Base-by-base conservation (phyloP, 2,329 filamentous ascomycete species). In the Trichoderma guizhouense region DNA sequence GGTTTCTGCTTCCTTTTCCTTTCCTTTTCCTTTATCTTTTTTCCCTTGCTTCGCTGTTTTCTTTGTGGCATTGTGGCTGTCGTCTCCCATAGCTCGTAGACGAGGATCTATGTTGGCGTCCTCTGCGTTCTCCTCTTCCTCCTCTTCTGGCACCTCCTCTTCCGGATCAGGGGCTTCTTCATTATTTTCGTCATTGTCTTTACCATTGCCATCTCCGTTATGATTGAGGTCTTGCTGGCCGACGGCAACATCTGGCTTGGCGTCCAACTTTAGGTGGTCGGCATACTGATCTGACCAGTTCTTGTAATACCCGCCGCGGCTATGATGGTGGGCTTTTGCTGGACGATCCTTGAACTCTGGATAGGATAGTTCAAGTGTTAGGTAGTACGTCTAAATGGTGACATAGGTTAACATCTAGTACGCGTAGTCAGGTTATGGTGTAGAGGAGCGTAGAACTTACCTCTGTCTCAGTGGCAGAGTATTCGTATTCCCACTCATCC, bases 401-500 rank as follows among this genome's bases (percentile, higher is more conserved):
- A 15, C 15, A 11, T 15, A 24, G 14, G n/a, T 68, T 28, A 64
- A 55, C 18, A 24, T 58, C 26, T 4, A 21, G n/a, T n/a, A 47
- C 26, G 43, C 30, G 21, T 18, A 64, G 5, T 18, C 26, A 11
- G 11, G 24, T 7, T n/a, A 32, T 39, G 32, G 24, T 39, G 32
- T 32, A 28, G 6, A 18, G 21, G 30, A 18, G 5, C 21, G 7
- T 21, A 3, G 21, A 18, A 5, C 32, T 67, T 63, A 88, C 89
- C 83, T 91, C 89, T 15, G 85, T 90, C 76, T 91, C 89, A 0
- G 88, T 90, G 3, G 82, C 80, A 0, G 89, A 91, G 76, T 91
- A 91, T 75, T 91, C 89, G 74, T 91, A 91, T 76, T 91, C 89
- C 88, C 88, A 91, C 65, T 90, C 88, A 63, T 91, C 87, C 72